Evolutionary conservation across 73 alveolate genomes (phyloP), one percentile per base, ranked within the genome.

Genomic region (Durusdinium trenchii): DNA sequence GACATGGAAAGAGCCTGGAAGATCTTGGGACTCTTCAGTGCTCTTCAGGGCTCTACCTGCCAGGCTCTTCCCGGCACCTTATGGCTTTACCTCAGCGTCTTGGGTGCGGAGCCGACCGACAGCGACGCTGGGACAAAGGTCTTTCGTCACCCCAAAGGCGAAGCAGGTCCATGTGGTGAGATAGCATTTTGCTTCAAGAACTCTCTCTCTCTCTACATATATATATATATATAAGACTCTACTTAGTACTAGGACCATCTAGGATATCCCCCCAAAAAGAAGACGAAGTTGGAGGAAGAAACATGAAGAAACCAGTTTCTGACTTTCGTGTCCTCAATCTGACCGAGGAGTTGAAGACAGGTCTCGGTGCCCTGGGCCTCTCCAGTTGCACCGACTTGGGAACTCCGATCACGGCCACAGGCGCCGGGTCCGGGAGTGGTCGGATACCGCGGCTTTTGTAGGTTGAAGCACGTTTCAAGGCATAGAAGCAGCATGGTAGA

Each of bases 31-130:
- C n/a, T n/a, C n/a, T n/a, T n/a, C 73, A 60, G 30, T 60, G 73
- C 18, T 23, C 30, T 60, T 32, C 73, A 60, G 30, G 18, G 73
- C 30, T 60, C 30, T 23, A 23, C 30, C 30, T 73, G 52, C 18
- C 2, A 90, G 97, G 97, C 87, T 30, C 50, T 90, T 42, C 97
- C 97, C 35, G 97, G 97, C 57, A 9, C 84, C 45, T 52, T 67
- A 20, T 90, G 97, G 97, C 57, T 90, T 46, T 90, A 64, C 76
- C 50, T 90, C 16, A 90, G 87, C 12, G 75, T 54, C 30, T 45
- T 75, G 57, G 87, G 86, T 3, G 51, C 54, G 20, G 97, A 90
- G 57, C 97, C 97, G 45, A 16, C 73, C 96, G 12, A 20, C 86
- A 64, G 86, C 82, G 69, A 28, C 61, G 51, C 96, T 35, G 18